phyloP scores from a whole-genome alignment of 345 rosid genomes.

The Brassica carinata region DNA sequence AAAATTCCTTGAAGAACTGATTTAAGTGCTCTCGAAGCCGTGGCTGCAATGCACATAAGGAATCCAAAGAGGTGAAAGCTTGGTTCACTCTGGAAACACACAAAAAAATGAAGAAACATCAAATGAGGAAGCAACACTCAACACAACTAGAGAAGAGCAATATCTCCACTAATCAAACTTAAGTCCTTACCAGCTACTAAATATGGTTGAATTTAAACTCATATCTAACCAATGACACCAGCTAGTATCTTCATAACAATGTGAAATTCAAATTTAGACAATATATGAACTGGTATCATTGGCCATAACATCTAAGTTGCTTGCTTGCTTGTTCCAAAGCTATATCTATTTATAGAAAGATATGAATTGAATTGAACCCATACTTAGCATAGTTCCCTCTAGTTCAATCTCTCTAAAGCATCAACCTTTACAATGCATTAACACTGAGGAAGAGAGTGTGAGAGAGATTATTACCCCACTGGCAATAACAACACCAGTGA shows the following conservation, averaged over 20 bases:
- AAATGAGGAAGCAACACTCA: background rate
- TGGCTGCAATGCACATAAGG: conserved; percentile 86
- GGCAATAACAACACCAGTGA: conserved; percentile 95
- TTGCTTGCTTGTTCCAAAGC: conserved; percentile 4
- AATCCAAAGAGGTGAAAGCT: conserved; percentile 99
- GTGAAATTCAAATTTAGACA: background rate
- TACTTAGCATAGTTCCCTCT: background rate
- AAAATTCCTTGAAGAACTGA: conserved; percentile 96
- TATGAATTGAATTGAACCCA: background rate
- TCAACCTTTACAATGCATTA: background rate
- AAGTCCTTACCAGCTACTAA: background rate
- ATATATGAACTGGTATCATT: background rate
- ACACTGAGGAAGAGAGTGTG: too few species aligned
- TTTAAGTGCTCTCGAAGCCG: conserved; percentile 97
- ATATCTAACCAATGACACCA: background rate
- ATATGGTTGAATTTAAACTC: background rate
- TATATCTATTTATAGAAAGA: background rate
- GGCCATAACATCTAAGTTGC: too few species aligned
- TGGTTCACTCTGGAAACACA: conserved; percentile 71
- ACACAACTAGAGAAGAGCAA: background rate
- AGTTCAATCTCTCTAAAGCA: conserved; percentile 7
- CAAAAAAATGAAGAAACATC: background rate
- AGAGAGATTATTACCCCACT: conserved; percentile 69
- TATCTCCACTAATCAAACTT: background rate
- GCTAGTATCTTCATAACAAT: background rate